Base-by-base conservation (phyloP, 2,329 filamentous ascomycete genomes). In the Fusarium albidum region DNA sequence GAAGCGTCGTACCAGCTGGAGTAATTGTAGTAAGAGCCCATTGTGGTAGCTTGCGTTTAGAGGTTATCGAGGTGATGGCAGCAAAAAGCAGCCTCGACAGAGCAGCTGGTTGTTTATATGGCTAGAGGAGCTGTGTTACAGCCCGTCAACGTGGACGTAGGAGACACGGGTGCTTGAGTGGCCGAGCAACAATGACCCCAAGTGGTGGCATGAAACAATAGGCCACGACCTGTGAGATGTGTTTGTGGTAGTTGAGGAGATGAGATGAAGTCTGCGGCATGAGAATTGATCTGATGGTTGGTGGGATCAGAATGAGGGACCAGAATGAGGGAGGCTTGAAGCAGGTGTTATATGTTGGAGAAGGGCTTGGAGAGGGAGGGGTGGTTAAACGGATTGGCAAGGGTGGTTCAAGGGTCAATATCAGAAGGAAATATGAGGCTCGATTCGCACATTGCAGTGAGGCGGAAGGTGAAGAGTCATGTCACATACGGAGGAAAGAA, bases 371-470 rank as follows among this genome's bases (percentile, higher is more conserved):
- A 52, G 53, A 44, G 32, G 38, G 46, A 38, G 35, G 40, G 55
- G 45, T 42, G 46, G 15, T 44, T 35, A 17, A 6, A 11, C 34
- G 33, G 39, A 37, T 37, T 40, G 28, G 33, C 46, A 38, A 55
- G 42, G 59, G 42, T 51, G 48, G 15, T 42, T 31, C 34, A 43
- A 29, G 51, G 55, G 42, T 42, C 43, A 41, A 50, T 38, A 49
- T 31, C 48, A 39, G 34, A 48, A 63, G 57, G 48, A 21, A 21
- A 21, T 21, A 52, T 59, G 65, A 67, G 65, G 65, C 65, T 67
- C 63, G 61, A 67, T 65, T 51, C 45, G 65, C 65, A 67, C 63
- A 62, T 66, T 67, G 51, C 21, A 64, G 65, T 67, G 65, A 67
- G 65, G 65, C 65, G 65, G 52, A 44, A 59, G 56, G 32, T 54